Percentiles rank a stretch among this genome's conserved stretches.
phyloP scores from a whole-genome alignment of 345 rosid species.

The Eucalyptus sp. region DNA sequence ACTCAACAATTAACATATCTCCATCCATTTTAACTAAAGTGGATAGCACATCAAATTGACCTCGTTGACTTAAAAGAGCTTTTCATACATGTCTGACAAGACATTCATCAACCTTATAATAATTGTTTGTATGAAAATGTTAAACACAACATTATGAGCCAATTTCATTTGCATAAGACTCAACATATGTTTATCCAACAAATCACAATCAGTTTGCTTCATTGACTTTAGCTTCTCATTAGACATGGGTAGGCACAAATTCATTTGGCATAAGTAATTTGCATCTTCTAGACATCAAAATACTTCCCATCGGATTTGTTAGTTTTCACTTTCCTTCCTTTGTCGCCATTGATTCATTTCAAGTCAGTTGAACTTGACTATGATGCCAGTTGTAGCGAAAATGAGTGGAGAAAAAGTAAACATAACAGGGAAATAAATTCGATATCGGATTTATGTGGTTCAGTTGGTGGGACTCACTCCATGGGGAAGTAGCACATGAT shows the following conservation, averaged over 20 bases:
- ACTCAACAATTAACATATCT: neutral
- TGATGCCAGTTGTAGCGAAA: neutral
- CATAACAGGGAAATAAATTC: neutral
- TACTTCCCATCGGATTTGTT: neutral
- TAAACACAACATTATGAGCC: neutral
- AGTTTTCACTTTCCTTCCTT: neutral
- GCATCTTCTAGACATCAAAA: neutral
- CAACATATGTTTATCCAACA: neutral
- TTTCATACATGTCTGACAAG: neutral
- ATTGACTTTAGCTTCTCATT: neutral
- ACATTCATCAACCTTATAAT: neutral
- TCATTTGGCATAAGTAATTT: neutral
- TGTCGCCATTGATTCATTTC: neutral
- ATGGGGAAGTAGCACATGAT: neutral
- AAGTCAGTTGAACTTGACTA: neutral
- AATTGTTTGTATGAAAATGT: neutral
- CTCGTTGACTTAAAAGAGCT: neutral
- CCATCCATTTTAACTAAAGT: neutral
- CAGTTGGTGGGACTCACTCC: neutral
- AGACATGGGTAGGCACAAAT: neutral
- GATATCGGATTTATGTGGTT: neutral
- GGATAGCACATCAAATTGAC: neutral
- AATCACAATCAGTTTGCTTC: neutral
- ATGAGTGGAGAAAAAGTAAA: neutral
- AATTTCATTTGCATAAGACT: neutral